Percentiles rank a stretch among this genome's conserved stretches.
Evolutionary conservation across 2,329 filamentous ascomycete genomes (phyloP).

Genomic region (Emmonsia crescens): DNA sequence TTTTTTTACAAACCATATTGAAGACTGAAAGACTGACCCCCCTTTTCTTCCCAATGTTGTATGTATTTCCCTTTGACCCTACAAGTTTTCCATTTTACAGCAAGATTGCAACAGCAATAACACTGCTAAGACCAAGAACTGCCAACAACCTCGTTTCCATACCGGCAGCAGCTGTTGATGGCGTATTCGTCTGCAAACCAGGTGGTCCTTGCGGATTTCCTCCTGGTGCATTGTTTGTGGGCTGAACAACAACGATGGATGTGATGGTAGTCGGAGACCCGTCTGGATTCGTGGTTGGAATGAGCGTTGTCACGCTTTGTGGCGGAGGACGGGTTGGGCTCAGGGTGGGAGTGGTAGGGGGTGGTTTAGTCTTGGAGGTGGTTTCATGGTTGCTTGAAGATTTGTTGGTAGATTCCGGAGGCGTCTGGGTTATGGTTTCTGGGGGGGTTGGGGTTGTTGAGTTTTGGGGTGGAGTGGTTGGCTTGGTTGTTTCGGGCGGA

Average conservation of each 20-base stretch:
- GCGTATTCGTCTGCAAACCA: constrained; percentile 30
- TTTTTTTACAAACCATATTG: too few species aligned
- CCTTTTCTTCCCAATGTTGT: too few species aligned
- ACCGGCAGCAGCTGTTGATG: constrained; percentile 17
- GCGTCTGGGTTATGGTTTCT: background rate
- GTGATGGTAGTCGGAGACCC: constrained; percentile 35
- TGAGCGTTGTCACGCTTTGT: constrained; percentile 25
- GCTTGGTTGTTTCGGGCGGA: background rate
- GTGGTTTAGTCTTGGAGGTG: constrained; percentile 12
- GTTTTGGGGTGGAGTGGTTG: background rate
- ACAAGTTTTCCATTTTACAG: constrained; percentile 17
- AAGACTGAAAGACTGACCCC: too few species aligned
- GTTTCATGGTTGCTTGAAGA: too few species aligned
- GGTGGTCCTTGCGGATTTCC: constrained; percentile 21
- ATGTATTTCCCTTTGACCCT: background rate
- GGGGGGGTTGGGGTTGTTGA: background rate
- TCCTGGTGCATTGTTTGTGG: constrained; percentile 15
- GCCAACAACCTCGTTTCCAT: constrained; percentile 26
- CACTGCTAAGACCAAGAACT: constrained; percentile 33
- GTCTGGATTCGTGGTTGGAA: constrained; percentile 32
- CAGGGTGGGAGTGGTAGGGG: background rate
- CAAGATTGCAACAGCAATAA: constrained; percentile 30
- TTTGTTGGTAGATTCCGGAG: background rate
- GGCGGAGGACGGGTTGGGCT: constrained; percentile 8
- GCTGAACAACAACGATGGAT: constrained; percentile 35